Conservation (phyloP, 306 rosid species). For the Hippophae rhamnoides region DNA sequence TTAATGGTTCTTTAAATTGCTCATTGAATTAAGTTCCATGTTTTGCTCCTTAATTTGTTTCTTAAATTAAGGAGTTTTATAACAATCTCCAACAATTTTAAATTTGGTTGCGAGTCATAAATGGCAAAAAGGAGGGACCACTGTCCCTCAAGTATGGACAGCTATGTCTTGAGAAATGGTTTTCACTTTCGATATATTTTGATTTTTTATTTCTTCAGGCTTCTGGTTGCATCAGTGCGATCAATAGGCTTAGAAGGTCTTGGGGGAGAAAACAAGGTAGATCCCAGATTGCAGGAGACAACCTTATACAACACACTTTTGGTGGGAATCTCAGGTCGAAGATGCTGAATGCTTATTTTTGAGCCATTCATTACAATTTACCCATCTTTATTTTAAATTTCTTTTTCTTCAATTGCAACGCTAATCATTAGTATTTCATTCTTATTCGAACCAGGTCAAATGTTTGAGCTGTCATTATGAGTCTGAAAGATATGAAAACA, state of each 20-base stretch:
- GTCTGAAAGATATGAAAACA: slow-evolving; percentile 71
- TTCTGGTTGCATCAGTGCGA: slow-evolving; percentile 81
- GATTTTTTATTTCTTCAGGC: slow-evolving; percentile 38
- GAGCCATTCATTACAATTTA: neutral
- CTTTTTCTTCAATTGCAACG: neutral
- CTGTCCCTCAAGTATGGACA: neutral
- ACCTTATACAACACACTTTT: slow-evolving; percentile 76
- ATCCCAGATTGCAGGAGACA: slow-evolving; percentile 70
- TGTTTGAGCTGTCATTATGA: slow-evolving; percentile 74
- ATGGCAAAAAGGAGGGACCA: neutral
- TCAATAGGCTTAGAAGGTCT: slow-evolving; percentile 75
- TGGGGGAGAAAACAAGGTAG: slow-evolving; percentile 77
- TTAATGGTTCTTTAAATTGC: too few species aligned
- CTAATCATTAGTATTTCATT: neutral
- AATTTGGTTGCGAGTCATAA: neutral
- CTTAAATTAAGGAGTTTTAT: too few species aligned
- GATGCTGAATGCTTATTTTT: slow-evolving; percentile 25
- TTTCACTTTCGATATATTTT: neutral
- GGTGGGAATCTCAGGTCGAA: slow-evolving; percentile 79
- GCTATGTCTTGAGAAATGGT: neutral
- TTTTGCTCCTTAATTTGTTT: too few species aligned
- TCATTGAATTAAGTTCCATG: too few species aligned
- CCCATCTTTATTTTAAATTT: neutral
- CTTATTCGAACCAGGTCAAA: slow-evolving; percentile 41
- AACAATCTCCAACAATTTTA: too few species aligned